These are phyloP conservation scores for Camelina laxa DNA, from an alignment of 345 rosid species.

Conservation along the genomic window DNA sequence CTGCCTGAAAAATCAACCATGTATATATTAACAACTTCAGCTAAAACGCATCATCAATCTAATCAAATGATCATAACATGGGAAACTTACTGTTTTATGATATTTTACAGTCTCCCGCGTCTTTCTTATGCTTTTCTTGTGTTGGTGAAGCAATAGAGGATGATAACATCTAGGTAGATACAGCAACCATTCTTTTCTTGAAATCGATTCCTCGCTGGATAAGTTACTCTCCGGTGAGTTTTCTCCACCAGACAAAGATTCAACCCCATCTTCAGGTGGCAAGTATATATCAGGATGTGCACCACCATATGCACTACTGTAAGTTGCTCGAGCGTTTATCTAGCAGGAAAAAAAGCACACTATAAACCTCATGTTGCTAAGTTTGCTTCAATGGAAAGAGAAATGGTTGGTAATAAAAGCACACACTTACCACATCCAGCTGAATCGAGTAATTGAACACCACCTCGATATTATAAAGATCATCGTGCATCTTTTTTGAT, in stretches of 20 bases:
- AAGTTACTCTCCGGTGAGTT: conserved; percentile 40
- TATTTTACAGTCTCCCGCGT: conserved; percentile 54
- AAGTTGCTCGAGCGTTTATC: conserved; percentile 90
- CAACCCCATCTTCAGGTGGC: conserved; percentile 54
- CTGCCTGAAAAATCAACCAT: conserved; percentile 53
- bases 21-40: conserved; percentile 23
- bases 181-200: conserved; percentile 67
- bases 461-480: conserved; percentile 63
- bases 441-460: conserved; percentile 54
- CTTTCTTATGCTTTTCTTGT: conserved; percentile 62
- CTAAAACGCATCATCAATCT: conserved; percentile 19
- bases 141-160: conserved; percentile 86
- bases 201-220: conserved; percentile 39
- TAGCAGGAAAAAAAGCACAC: conserved; percentile 43
- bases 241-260: conserved; percentile 43
- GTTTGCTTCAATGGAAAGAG: not conserved
- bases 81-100: conserved; percentile 59
- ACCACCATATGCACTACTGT: conserved; percentile 79
- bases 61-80: conserved; percentile 1
- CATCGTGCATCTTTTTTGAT: conserved; percentile 65
- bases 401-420: conserved; percentile 7
- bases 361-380: conserved; percentile 23
- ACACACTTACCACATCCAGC: conserved; percentile 68
- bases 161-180: conserved; percentile 85
- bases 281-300: conserved; percentile 68